A percentile compares a stretch with the other conserved stretches of the same genome.
Conservation (phyloP, 2,329 filamentous ascomycete genomes). For the Colletotrichum chlorophyti region DNA sequence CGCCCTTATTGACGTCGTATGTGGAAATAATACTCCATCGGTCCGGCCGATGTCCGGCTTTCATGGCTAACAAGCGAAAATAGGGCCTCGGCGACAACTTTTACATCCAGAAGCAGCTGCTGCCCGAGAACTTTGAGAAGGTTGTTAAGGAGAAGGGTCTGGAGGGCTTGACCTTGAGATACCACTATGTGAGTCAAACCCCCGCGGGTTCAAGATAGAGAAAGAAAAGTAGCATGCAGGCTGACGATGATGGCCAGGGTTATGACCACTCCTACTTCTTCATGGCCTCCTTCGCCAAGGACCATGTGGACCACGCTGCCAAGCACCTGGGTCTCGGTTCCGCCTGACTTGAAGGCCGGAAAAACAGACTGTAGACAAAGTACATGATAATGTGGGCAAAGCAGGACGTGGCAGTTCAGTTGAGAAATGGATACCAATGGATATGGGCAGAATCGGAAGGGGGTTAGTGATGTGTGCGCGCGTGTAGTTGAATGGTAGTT, state of each 20-base stretch:
- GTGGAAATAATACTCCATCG: no score
- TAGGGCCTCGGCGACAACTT: constrained; percentile 94
- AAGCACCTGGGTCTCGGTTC: constrained; percentile 69
- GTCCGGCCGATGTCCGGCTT: no score
- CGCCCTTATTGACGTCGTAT: constrained; percentile 84
- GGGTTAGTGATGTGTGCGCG: background rate
- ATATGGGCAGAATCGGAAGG: background rate
- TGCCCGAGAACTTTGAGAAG: constrained; percentile 90
- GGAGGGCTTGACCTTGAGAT: constrained; percentile 76
- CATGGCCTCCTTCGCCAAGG: constrained; percentile 87
- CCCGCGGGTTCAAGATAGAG: background rate
- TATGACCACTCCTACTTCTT: constrained; percentile 99
- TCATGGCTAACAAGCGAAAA: background rate
- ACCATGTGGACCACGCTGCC: constrained; percentile 91
- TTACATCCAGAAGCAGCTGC: constrained; percentile 90
- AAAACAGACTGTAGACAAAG: constrained; percentile 14
- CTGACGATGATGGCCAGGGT: constrained; percentile 54
- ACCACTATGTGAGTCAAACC: constrained; percentile 69
- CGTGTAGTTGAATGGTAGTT: constrained; percentile 8
- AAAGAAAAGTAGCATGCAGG: background rate
- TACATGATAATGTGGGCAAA: constrained; percentile 2
- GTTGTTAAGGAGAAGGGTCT: constrained; percentile 80
- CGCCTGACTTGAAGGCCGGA: constrained; percentile 22
- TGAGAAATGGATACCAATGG: constrained; percentile 12
- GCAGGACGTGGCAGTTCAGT: background rate